Base-by-base conservation (phyloP, 202 grass and related monocot genomes). In the Eragrostis tef region DNA sequence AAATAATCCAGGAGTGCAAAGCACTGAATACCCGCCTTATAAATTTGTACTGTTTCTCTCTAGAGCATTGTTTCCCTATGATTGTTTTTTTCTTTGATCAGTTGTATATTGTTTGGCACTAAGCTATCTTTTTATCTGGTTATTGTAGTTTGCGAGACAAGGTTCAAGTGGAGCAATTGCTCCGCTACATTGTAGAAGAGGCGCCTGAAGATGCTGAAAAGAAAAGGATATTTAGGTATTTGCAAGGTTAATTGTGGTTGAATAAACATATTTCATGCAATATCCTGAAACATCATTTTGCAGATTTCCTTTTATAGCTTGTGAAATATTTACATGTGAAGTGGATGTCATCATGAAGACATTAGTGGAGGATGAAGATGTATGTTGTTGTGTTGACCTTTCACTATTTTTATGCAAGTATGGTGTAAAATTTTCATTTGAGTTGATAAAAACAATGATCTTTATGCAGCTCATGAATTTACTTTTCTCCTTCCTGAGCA, bases 1-100 rank as follows among this genome's bases (percentile, higher is more conserved):
- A 94, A 87, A 90, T 97, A 87, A 92, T 97, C 81, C 94, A 97
- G 89, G 94, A 97, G 88, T 98, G 94, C 92, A 98, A 98, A 94
- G 92, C 90, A 80, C 75, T 93, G 73, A 98, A 98, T 83, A 89
- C 86, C 48, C 90, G 92, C 51, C 86, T 98, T 81, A 94, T 98
- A 70, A 94, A 94, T 92, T 97, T 97, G 94, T 97, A 97, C 64
- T 71, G 19, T 77, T 79, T 87, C 75, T 81, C 70, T 70, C 51
- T 66, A 59, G 34, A 44, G 56, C 41, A 84, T 61, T 75, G 20
- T 78, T 79, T 74, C 19, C 34, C 81, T 53, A 34, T 84, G 26
- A 26, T 76, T 56, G 9, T 29, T 6, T 16, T 43, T 80, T 79
- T 56, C 51, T 2, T 57, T 46, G 39, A 68, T 79, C 10, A 42